phyloP scores from a whole-genome alignment of 1,139 yeast genomes.

The Martiniozyma asiatica region DNA sequence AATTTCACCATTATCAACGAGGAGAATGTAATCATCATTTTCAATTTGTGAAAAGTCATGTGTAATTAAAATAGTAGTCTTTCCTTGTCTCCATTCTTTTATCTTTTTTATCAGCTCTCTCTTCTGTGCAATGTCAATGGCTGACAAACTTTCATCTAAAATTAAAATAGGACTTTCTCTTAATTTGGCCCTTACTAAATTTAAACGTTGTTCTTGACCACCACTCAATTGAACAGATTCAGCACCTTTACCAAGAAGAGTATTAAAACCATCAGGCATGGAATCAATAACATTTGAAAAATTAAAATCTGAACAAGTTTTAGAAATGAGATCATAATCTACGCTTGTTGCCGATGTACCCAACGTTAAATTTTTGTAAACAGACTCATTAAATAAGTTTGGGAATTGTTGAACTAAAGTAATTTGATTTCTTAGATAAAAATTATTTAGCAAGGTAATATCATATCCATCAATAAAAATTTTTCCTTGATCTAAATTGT shows the following conservation, averaged over 20 bases:
- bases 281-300: slow-evolving; percentile 33
- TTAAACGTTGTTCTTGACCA: slow-evolving; percentile 77
- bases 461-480: slow-evolving; percentile 46
- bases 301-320: slow-evolving; percentile 42
- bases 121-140: slow-evolving; percentile 49
- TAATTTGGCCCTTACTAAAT: slow-evolving; percentile 70
- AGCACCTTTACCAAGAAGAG: slow-evolving; percentile 29
- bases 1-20: slow-evolving; percentile 48
- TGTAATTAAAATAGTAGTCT: slow-evolving; percentile 70
- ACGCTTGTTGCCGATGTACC: slow-evolving; percentile 20
- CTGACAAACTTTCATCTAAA: slow-evolving; percentile 78
- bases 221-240: slow-evolving; percentile 50
- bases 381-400: slow-evolving; percentile 48
- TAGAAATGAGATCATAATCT: slow-evolving; percentile 10
- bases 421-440: slow-evolving; percentile 51
- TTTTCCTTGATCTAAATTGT: slow-evolving; percentile 30
- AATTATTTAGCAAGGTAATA: slow-evolving; percentile 29
- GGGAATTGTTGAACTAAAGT: slow-evolving; percentile 67
- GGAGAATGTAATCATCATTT: slow-evolving; percentile 48
- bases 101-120: slow-evolving; percentile 35
- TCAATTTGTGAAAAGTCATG: slow-evolving; percentile 58
- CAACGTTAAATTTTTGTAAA: slow-evolving; percentile 52
- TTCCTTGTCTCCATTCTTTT: slow-evolving; percentile 48
- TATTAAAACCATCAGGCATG: slow-evolving; percentile 43
- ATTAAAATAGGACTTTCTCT: slow-evolving; percentile 64